A percentile compares a stretch with the other conserved stretches of the same genome.
phyloP scores from a whole-genome alignment of 306 rosid genomes.

The Lathyrus tuberosus region DNA sequence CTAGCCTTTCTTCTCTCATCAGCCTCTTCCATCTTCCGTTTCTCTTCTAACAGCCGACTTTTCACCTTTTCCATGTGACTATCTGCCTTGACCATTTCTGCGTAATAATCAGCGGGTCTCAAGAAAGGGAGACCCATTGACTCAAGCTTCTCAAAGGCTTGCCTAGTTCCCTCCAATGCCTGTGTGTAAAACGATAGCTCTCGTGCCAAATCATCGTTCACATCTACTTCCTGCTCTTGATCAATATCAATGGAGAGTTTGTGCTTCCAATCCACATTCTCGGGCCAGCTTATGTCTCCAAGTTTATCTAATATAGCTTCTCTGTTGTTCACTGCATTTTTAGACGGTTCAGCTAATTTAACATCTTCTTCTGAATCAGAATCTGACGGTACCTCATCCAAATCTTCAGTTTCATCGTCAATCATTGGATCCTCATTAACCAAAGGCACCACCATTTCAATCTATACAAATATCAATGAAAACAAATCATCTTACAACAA shows the following conservation, averaged over 20 bases:
- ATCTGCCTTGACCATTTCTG: conserved; percentile 86
- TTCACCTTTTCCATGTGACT: conserved; percentile 76
- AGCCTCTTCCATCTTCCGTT: conserved; percentile 73
- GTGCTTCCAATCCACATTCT: conserved; percentile 63
- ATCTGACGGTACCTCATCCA: conserved; percentile 48
- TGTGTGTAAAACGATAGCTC: conserved; percentile 36
- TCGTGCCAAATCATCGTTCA: conserved; percentile 40
- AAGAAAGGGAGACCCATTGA: conserved; percentile 69
- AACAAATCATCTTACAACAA: conserved; percentile 7
- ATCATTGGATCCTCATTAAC: conserved; percentile 41
- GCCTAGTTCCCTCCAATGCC: conserved; percentile 20
- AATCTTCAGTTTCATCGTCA: conserved; percentile 36
- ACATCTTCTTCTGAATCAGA: conserved; percentile 61
- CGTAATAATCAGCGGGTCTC: conserved; percentile 75
- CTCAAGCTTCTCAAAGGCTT: conserved; percentile 45
- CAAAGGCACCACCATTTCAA: conserved; percentile 50
- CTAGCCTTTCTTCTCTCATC: conserved; percentile 81
- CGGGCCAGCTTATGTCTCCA: conserved; percentile 70
- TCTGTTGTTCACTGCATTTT: conserved; percentile 59
- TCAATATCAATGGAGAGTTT: conserved; percentile 61
- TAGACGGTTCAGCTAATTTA: conserved; percentile 60
- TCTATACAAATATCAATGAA: conserved; percentile 34
- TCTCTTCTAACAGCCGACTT: conserved; percentile 66
- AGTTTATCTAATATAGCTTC: conserved; percentile 78
- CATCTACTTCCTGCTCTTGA: conserved; percentile 20